Evolutionary conservation across 1,284 basidiomycete species (phyloP).

Genomic region (Pyrrhoderma noxium): DNA sequence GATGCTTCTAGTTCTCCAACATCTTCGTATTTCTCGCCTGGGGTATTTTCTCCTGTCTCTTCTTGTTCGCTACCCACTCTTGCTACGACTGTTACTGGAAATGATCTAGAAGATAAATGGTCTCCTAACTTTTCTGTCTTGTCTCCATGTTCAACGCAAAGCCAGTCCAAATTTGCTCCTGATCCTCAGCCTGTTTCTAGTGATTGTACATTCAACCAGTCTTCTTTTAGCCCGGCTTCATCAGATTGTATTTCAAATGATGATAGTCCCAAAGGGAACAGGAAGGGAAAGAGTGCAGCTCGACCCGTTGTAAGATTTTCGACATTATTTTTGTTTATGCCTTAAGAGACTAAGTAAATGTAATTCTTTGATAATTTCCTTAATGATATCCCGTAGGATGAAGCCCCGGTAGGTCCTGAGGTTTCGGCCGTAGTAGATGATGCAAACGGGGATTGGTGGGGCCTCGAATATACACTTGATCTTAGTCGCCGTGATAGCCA

Average conservation of each 20-base stretch:
- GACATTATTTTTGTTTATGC: neutral
- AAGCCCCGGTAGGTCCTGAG: too few relatives aligned
- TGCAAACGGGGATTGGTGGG: conserved; percentile 35
- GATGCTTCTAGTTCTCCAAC: conserved; percentile 11
- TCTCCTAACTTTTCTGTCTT: conserved; percentile 11
- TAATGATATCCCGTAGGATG: too few relatives aligned
- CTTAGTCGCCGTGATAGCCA: conserved; percentile 35
- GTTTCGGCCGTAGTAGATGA: conserved; percentile 24
- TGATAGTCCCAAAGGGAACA: neutral
- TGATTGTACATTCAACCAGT: too few relatives aligned
- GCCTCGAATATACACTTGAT: conserved; percentile 37
- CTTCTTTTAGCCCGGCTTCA: too few relatives aligned
- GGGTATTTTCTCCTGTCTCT: conserved; percentile 3
- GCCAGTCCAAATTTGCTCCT: too few relatives aligned
- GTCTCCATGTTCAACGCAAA: conserved; percentile 4
- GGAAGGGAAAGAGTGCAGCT: conserved; percentile 16
- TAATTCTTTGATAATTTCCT: too few relatives aligned
- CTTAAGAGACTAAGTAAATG: too few relatives aligned
- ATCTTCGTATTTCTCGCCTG: neutral
- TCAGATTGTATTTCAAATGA: too few relatives aligned
- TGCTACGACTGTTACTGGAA: conserved; percentile 2
- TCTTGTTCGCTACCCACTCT: neutral
- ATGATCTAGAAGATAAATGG: conserved; percentile 8
- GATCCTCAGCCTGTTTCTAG: conserved; percentile 6
- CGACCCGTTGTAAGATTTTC: conserved; percentile 9